These are phyloP conservation scores for Spiraea crenata DNA, from an alignment of 331 rosid genomes.

Conservation along the genomic window DNA sequence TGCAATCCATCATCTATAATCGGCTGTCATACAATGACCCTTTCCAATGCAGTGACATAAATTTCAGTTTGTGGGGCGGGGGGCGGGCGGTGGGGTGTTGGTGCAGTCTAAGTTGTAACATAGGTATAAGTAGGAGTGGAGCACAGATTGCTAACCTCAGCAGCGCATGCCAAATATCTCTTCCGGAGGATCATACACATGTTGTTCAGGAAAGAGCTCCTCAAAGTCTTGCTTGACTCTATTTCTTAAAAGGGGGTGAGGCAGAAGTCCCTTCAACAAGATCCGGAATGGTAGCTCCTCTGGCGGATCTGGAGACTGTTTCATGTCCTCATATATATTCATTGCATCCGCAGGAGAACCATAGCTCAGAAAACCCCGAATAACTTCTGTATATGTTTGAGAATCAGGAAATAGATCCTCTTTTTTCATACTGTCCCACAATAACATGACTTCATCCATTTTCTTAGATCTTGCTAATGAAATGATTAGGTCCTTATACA, in stretches of 20 bases:
- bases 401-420: slow-evolving; percentile 75
- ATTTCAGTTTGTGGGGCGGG: not conserved
- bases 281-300: slow-evolving; percentile 90
- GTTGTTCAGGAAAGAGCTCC: slow-evolving; percentile 87
- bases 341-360: slow-evolving; percentile 95
- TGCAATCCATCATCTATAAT: not conserved
- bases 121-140: not conserved
- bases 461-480: slow-evolving; percentile 67
- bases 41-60: not conserved
- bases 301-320: slow-evolving; percentile 93
- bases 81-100: too few species aligned
- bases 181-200: slow-evolving; percentile 80
- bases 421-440: slow-evolving; percentile 81
- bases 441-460: slow-evolving; percentile 73
- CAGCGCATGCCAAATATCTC: slow-evolving; percentile 79
- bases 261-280: slow-evolving; percentile 87
- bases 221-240: slow-evolving; percentile 93
- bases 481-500: slow-evolving; percentile 81
- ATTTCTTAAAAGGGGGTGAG: slow-evolving; percentile 90
- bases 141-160: slow-evolving; percentile 46
- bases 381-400: slow-evolving; percentile 81
- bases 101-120: not conserved
- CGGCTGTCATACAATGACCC: not conserved
- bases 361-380: slow-evolving; percentile 76
- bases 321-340: slow-evolving; percentile 90